Evolutionary conservation across 1,284 basidiomycete genomes (phyloP).

Genomic region (Apiotrichum laibachii): DNA sequence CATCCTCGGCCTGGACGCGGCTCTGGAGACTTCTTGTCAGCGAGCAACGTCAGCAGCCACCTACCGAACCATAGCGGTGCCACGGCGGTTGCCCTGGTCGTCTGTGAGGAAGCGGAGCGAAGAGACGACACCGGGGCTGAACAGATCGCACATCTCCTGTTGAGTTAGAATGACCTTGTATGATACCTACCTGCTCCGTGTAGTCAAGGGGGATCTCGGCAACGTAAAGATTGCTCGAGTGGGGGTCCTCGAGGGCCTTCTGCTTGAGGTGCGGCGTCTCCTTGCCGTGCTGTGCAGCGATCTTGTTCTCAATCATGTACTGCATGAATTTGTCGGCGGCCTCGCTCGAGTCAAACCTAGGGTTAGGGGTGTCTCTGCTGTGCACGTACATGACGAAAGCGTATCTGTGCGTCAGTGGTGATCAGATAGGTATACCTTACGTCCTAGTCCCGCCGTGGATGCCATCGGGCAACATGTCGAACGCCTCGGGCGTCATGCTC

Average conservation of each 20-base stretch:
- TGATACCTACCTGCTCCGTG: constrained; percentile 28
- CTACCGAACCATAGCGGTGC: constrained; percentile 39
- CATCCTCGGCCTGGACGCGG: constrained; percentile 38
- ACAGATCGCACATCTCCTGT: constrained; percentile 31
- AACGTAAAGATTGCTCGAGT: constrained; percentile 43
- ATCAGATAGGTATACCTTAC: background rate
- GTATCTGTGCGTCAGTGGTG: constrained; percentile 20
- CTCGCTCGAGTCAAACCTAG: constrained; percentile 30
- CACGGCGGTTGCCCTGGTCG: constrained; percentile 32
- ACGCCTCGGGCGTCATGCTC: background rate
- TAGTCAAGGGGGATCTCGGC: constrained; percentile 33
- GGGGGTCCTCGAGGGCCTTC: constrained; percentile 38
- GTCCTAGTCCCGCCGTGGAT: background rate
- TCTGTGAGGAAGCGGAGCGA: constrained; percentile 37
- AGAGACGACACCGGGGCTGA: constrained; percentile 29
- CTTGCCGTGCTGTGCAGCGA: constrained; percentile 36
- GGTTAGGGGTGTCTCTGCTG: background rate
- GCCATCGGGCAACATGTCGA: constrained; percentile 17
- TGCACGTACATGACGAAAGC: constrained; percentile 37
- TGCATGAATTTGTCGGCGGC: constrained; percentile 31
- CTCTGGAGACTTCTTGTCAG: constrained; percentile 20
- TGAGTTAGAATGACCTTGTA: constrained; percentile 8
- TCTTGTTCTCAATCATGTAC: constrained; percentile 15
- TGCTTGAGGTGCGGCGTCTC: constrained; percentile 42
- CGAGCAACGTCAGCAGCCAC: background rate